Conservation (phyloP, 2,329 filamentous ascomycete species). For the Grosmannia clavigera region DNA sequence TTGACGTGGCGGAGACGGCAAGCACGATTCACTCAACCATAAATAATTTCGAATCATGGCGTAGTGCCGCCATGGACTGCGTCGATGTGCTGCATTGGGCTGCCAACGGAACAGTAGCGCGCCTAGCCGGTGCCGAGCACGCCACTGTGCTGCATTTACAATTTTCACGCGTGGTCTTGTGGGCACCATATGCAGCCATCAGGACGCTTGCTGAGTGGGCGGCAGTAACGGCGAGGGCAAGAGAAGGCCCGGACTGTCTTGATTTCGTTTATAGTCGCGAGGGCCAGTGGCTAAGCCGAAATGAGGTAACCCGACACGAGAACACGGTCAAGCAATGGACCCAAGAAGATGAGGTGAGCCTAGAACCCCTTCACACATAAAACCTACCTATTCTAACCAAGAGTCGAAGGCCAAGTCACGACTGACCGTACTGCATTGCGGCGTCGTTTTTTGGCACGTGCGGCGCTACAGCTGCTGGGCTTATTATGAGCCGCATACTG, state of each 20-base stretch:
- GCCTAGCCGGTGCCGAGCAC: slow-evolving; percentile 37
- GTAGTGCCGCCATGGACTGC: slow-evolving; percentile 31
- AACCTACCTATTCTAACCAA: neutral
- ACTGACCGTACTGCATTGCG: slow-evolving; percentile 30
- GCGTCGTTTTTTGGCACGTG: slow-evolving; percentile 32
- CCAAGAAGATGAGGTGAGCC: slow-evolving; percentile 15
- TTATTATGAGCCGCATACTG: slow-evolving; percentile 26
- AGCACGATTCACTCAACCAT: neutral
- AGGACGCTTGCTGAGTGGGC: slow-evolving; percentile 26
- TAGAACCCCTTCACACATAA: too few species aligned
- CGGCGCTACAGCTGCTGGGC: slow-evolving; percentile 27
- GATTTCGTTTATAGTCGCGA: too few species aligned
- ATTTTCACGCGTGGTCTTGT: slow-evolving; percentile 36
- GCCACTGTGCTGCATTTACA: slow-evolving; percentile 44
- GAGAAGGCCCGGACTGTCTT: too few species aligned
- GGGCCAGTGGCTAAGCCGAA: too few species aligned
- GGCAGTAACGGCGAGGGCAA: slow-evolving; percentile 4
- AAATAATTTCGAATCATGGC: slow-evolving; percentile 21
- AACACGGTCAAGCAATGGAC: slow-evolving; percentile 23
- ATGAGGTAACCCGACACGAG: slow-evolving; percentile 10
- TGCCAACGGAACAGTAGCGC: slow-evolving; percentile 38
- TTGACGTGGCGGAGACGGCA: slow-evolving; percentile 7
- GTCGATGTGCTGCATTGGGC: slow-evolving; percentile 46
- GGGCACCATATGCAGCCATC: slow-evolving; percentile 35
- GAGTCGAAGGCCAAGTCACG: slow-evolving; percentile 28